phyloP scores from a whole-genome alignment of 202 grass and related monocot genomes.

The Tripidium arundinaceum region DNA sequence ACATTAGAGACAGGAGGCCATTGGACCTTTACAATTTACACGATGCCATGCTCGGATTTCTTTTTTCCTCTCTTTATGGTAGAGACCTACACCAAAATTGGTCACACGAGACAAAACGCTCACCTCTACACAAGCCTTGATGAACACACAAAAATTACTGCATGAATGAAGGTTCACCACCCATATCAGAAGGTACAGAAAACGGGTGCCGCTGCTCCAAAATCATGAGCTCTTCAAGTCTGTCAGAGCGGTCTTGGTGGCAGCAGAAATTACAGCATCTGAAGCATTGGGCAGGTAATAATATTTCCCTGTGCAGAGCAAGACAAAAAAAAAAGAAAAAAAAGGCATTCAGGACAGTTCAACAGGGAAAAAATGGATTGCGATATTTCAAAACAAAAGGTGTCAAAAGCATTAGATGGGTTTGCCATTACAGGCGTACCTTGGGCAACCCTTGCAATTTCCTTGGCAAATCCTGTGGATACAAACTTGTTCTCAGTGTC shows the following conservation, averaged over 20 bases:
- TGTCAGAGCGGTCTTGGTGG: conserved; percentile 83
- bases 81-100: conserved; percentile 32
- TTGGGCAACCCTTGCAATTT: conserved; percentile 93
- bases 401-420: not conserved
- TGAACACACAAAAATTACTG: not conserved
- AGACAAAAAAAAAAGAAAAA: not conserved
- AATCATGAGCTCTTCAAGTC: conserved; percentile 60
- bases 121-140: not conserved
- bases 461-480: conserved; percentile 96
- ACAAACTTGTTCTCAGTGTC: conserved; percentile 99
- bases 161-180: not conserved
- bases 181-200: not conserved
- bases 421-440: conserved; percentile 33
- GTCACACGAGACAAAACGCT: not conserved
- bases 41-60: not conserved
- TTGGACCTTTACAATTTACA: conserved; percentile 28
- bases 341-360: conserved; percentile 6
- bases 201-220: not conserved
- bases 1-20: not conserved
- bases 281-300: conserved; percentile 99
- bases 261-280: conserved; percentile 79
- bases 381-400: not conserved
- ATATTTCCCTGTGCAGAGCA: conserved; percentile 69
- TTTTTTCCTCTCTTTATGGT: not conserved
- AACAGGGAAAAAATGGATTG: not conserved